Evolutionary conservation across 768 basidiomycete species (phyloP).

Genomic region (Trametes coccinea): DNA sequence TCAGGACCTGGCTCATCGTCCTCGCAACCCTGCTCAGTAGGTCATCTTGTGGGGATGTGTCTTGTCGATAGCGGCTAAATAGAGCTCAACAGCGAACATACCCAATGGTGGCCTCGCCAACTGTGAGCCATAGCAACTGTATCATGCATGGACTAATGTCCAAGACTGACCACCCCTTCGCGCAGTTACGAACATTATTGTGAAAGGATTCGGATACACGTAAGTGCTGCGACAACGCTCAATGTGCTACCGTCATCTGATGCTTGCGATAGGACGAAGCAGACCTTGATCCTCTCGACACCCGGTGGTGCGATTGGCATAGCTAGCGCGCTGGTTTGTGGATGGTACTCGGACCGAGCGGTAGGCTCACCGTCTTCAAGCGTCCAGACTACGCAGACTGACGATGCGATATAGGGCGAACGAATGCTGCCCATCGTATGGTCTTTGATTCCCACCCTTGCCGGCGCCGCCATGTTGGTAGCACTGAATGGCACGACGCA

Average conservation of each 20-base stretch:
- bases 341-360: conserved; percentile 68
- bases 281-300: conserved; percentile 60
- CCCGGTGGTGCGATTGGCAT: conserved; percentile 55
- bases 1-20: conserved; percentile 66
- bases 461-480: conserved; percentile 48
- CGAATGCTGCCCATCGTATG: conserved; percentile 64
- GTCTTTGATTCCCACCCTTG: conserved; percentile 58
- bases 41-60: conserved; percentile 24
- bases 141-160: neutral
- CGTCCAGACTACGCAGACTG: no score
- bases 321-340: conserved; percentile 49
- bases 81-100: conserved; percentile 49
- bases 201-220: conserved; percentile 66
- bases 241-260: neutral
- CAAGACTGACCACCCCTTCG: neutral
- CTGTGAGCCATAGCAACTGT: conserved; percentile 40
- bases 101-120: conserved; percentile 71
- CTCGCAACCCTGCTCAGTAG: conserved; percentile 59
- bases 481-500: conserved; percentile 49
- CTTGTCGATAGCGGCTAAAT: neutral
- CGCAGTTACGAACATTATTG: conserved; percentile 60
- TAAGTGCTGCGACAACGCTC: conserved; percentile 29
- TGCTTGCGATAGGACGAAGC: conserved; percentile 46
- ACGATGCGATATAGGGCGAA: conserved; percentile 42
- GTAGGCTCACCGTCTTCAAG: conserved; percentile 30